A percentile compares a stretch with the other conserved stretches of the same genome.
Conservation (phyloP, 2,329 filamentous ascomycete species). For the Phialophora tarda region DNA sequence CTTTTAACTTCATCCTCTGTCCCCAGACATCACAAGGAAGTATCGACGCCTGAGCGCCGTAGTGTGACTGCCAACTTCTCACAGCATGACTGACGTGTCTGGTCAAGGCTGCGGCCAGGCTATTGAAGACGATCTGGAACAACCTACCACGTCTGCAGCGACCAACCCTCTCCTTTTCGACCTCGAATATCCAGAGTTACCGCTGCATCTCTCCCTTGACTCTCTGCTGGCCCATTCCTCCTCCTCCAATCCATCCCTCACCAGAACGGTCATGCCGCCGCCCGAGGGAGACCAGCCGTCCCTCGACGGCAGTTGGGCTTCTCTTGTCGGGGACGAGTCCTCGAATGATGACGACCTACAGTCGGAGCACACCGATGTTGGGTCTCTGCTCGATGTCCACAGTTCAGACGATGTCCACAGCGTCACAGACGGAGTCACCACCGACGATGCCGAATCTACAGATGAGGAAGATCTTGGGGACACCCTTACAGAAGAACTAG, state of each 20-base stretch:
- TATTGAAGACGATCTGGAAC: conserved; percentile 10
- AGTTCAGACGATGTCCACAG: conserved; percentile 53
- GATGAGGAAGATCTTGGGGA: conserved; percentile 37
- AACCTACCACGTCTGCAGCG: not conserved
- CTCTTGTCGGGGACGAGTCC: conserved; percentile 51
- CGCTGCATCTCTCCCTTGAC: conserved; percentile 36
- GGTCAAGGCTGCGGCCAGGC: conserved; percentile 14
- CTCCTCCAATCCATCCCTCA: conserved; percentile 17
- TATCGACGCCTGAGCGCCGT: not conserved
- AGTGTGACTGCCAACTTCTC: not conserved
- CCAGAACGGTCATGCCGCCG: conserved; percentile 22
- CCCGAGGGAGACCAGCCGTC: conserved; percentile 36
- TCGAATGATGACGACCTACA: conserved; percentile 53
- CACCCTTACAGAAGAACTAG: conserved; percentile 19
- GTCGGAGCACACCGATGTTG: conserved; percentile 52
- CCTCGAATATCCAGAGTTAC: conserved; percentile 30
- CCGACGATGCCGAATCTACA: conserved; percentile 45
- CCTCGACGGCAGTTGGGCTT: conserved; percentile 55
- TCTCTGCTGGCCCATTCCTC: conserved; percentile 37
- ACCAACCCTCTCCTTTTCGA: conserved; percentile 8
- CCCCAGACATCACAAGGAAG: not conserved
- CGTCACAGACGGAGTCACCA: conserved; percentile 48
- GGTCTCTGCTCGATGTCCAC: conserved; percentile 51
- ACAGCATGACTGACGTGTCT: conserved; percentile 25
- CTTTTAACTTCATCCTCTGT: not conserved